These are phyloP conservation scores for Claviceps maximensis DNA, from an alignment of 2,329 filamentous ascomycete species.

Conservation along the genomic window DNA sequence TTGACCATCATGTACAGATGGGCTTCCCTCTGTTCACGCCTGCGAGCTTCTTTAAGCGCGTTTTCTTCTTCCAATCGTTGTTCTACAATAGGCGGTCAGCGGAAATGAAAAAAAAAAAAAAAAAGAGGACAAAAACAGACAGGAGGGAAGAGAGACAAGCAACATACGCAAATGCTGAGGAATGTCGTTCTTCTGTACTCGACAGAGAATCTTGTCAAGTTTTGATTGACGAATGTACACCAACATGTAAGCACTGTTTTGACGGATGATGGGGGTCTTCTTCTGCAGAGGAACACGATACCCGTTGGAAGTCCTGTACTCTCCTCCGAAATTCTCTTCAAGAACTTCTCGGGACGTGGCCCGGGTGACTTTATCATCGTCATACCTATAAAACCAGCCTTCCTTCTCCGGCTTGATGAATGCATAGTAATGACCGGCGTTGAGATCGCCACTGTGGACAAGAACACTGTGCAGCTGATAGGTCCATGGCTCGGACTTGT, in stretches of 20 bases:
- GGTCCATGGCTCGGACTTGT: slow-evolving; percentile 75
- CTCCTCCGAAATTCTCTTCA: slow-evolving; percentile 93
- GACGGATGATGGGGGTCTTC: slow-evolving; percentile 46
- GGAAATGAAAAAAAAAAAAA: background rate
- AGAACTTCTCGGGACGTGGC: slow-evolving; percentile 83
- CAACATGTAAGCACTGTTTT: slow-evolving; percentile 93
- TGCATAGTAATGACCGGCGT: slow-evolving; percentile 96
- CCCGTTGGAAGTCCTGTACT: slow-evolving; percentile 47
- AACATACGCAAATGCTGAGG: slow-evolving; percentile 65
- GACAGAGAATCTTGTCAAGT: slow-evolving; percentile 68
- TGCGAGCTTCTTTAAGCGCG: slow-evolving; percentile 57
- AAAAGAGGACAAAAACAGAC: background rate
- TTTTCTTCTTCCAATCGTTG: slow-evolving; percentile 71
- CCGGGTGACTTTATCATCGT: slow-evolving; percentile 93
- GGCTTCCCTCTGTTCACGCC: slow-evolving; percentile 84
- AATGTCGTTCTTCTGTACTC: slow-evolving; percentile 64
- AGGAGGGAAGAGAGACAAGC: background rate
- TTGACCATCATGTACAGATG: slow-evolving; percentile 83
- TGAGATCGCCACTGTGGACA: slow-evolving; percentile 91
- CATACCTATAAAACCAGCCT: slow-evolving; percentile 91
- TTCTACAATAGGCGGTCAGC: slow-evolving; percentile 30
- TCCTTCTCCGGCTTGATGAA: slow-evolving; percentile 90
- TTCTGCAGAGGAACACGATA: slow-evolving; percentile 37
- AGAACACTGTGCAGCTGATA: slow-evolving; percentile 93
- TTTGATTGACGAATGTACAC: slow-evolving; percentile 87